Conservation (phyloP, 164 flowering plant species). For the Nymphaea thermarum region DNA sequence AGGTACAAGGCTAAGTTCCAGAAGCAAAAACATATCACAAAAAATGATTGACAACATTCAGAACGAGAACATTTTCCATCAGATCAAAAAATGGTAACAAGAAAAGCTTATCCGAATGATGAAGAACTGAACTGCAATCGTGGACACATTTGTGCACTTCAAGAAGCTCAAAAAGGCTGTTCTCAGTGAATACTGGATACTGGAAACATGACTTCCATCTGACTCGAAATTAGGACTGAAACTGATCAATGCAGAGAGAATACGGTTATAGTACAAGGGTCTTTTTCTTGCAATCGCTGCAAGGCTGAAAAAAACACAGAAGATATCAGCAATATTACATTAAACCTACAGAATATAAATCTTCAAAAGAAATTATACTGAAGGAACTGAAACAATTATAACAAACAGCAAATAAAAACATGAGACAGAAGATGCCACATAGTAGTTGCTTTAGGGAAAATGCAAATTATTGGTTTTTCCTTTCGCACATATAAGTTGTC, state of each 20-base stretch:
- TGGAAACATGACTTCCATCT: constrained; percentile 59
- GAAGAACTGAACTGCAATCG: not conserved
- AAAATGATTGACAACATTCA: not conserved
- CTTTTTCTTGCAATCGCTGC: constrained; percentile 85
- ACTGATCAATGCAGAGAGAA: constrained; percentile 57
- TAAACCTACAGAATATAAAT: too few species aligned
- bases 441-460: too few species aligned
- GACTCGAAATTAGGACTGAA: constrained; percentile 50
- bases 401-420: too few species aligned
- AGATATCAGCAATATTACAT: not conserved
- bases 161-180: constrained; percentile 90
- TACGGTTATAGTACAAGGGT: constrained; percentile 39
- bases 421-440: too few species aligned
- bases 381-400: too few species aligned
- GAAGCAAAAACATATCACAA: too few species aligned
- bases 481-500: too few species aligned
- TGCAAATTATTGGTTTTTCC: too few species aligned
- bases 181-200: constrained; percentile 76
- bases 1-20: too few species aligned
- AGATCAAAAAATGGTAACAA: too few species aligned
- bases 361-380: too few species aligned
- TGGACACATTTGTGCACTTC: constrained; percentile 52
- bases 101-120: not conserved
- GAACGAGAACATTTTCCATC: not conserved
- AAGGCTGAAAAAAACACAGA: constrained; percentile 39